A percentile compares a stretch with the other conserved stretches of the same genome.
Conservation (phyloP, 1,284 basidiomycete species). For the Stygiomarasmius scandens region DNA sequence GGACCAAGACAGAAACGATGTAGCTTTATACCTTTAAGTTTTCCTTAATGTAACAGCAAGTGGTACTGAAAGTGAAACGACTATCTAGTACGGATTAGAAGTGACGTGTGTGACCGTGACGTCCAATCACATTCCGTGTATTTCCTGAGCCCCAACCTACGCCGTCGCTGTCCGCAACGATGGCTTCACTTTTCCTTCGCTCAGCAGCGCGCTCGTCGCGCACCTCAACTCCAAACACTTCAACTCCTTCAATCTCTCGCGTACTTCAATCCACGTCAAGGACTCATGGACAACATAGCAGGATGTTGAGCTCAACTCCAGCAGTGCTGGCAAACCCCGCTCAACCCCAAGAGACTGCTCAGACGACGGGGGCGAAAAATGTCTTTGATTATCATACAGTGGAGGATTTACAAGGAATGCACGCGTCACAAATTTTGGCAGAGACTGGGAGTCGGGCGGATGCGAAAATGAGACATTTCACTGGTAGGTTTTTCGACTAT, state of each 20-base stretch:
- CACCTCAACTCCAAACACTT: constrained; percentile 16
- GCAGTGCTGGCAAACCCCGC: constrained; percentile 29
- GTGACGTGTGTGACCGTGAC: too few species aligned
- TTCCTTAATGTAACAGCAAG: too few species aligned
- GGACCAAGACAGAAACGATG: too few species aligned
- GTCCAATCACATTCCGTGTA: constrained; percentile 2
- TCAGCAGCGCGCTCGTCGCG: constrained; percentile 40
- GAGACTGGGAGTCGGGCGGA: constrained; percentile 77
- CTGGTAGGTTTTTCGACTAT: constrained; percentile 55
- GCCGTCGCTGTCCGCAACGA: constrained; percentile 29
- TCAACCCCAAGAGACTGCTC: constrained; percentile 18
- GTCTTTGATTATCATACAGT: constrained; percentile 71
- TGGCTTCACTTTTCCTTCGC: constrained; percentile 57
- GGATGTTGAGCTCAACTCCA: constrained; percentile 27
- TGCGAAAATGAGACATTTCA: constrained; percentile 90
- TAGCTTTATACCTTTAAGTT: too few species aligned
- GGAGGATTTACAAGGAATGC: constrained; percentile 80
- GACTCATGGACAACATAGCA: constrained; percentile 13
- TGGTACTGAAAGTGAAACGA: too few species aligned
- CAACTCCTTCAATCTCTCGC: constrained; percentile 7
- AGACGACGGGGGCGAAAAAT: constrained; percentile 40
- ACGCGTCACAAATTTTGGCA: constrained; percentile 75
- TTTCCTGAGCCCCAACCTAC: background rate
- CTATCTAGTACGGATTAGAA: too few species aligned
- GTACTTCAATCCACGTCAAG: constrained; percentile 29